Base-by-base conservation (phyloP, 106 monocot genomes). In the Chionographis japonica region DNA sequence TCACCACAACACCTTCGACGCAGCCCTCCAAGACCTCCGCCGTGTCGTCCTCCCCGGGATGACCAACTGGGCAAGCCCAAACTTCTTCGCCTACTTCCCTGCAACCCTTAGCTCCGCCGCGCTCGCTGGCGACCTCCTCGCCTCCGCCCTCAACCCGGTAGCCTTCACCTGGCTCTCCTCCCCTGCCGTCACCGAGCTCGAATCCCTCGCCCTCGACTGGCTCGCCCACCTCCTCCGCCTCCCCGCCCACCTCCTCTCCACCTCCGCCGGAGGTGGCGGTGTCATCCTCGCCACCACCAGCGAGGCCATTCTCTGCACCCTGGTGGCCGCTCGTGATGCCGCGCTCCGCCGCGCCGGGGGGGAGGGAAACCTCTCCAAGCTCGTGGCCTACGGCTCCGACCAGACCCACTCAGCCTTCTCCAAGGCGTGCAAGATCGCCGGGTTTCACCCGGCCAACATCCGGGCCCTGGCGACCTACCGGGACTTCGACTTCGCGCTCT, bases 121-220 rank as follows among this genome's bases (percentile, higher is more conserved):
- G 3, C 72, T 85, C 63, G 58, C 72, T 1, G 79, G 84, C 2
- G 84, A 80, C 79, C 76, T 84, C 72, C 84, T 84, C 13, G 69
- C 77, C 61, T 54, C 76, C 20, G 80, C 73, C 13, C 59, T 85
- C 15, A 85, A 85, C 65, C 46, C 73, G 18, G 80, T 85, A 3
- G 84, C 76, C 2, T 80, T 84, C 68, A 80, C 51, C 65, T 88
- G 88, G 88, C 62, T 87, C 59, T 10, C 89, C 0, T 83, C 85
- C 20, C 89, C 85, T 4, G 89, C 89, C 38, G 79, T 74, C 5
- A 85, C 89, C 20, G 85, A 89, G 77, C 82, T 89, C 7, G 89
- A 85, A 57, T 46, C 49, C 56, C 78, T 81, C 41, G 77, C 81
- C 50, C 69, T 78, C 55, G 81, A 85, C n/a, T 85, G 85, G 85